phyloP scores from a whole-genome alignment of 805 yeast genomes.

The Citeromyces nyonsensis region DNA sequence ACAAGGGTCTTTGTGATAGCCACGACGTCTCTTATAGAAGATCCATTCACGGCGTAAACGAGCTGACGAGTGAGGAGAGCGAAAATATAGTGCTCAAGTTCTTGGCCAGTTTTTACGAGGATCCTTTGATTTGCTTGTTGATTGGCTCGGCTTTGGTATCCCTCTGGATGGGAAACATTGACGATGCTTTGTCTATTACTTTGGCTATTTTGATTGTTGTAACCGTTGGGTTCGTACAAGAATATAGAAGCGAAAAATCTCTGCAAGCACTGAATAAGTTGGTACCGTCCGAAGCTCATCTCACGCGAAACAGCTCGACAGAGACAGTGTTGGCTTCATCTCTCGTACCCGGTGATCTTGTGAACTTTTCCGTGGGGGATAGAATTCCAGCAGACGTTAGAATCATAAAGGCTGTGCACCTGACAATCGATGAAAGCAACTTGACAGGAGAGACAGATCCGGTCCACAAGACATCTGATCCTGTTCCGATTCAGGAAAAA shows the following conservation, averaged over 20 bases:
- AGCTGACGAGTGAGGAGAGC: constrained; percentile 59
- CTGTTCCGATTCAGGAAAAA: constrained; percentile 18
- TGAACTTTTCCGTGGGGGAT: constrained; percentile 83
- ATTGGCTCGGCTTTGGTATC: constrained; percentile 83
- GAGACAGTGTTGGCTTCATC: constrained; percentile 74
- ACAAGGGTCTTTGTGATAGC: constrained; percentile 44
- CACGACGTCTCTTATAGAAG: constrained; percentile 66
- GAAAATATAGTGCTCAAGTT: constrained; percentile 65
- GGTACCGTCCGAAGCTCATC: constrained; percentile 94
- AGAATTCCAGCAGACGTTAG: constrained; percentile 93
- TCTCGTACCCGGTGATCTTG: constrained; percentile 93
- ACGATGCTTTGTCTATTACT: constrained; percentile 90
- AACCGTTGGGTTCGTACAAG: constrained; percentile 94
- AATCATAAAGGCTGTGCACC: constrained; percentile 60
- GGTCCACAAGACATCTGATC: constrained; percentile 45
- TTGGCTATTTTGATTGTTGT: constrained; percentile 88
- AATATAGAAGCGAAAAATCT: constrained; percentile 88
- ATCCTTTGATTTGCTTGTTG: constrained; percentile 77
- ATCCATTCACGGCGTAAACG: constrained; percentile 69
- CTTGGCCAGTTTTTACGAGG: constrained; percentile 68
- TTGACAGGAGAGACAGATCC: constrained; percentile 93
- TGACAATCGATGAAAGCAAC: constrained; percentile 84
- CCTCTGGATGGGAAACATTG: constrained; percentile 88
- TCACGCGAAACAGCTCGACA: constrained; percentile 68
- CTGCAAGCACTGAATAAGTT: constrained; percentile 82